Base-by-base conservation (phyloP, 2,329 filamentous ascomycete species). In the Stemphylium beticola region DNA sequence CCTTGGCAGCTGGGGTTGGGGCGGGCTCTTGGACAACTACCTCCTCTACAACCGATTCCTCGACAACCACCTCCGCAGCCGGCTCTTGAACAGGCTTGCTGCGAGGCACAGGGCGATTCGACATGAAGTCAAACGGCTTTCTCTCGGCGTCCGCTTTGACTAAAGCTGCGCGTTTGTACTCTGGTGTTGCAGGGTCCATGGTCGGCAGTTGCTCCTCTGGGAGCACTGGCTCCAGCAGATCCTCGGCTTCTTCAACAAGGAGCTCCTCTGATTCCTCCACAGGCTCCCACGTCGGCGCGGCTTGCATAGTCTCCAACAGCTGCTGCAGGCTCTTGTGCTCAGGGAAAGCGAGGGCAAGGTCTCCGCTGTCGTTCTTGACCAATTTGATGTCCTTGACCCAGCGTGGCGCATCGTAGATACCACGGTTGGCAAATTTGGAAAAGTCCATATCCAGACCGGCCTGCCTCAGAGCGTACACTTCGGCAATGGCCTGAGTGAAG, bases 401-500 rank as follows among this genome's bases (percentile, higher is more conserved):
- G 8, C 47, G 45, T 4, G 69, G 71, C 9, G 56, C 49, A 10
- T 63, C 58, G 45, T 71, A 69, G 17, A 69, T 55, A n/a, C 69
- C 71, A 24, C 64, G 64, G 39, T 71, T 68, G 37, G 67, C 55
- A 34, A 62, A 59, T 26, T 62, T 63, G 15, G 68, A 60, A 2
- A 73, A 41, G 41, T 71, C 66, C 45, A 73, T 46, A 22, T 66
- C 55, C 26, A 67, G 43, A 15, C 64, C 65, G 4, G 68, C 64
- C 34, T 74, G 57, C 47, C 67, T 66, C 22, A 85, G 70, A 3
- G 82, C 72, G 55, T 81, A 79, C 4, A 85, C 72, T 65, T 88
- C 85, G 4, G 87, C 80, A 10, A 83, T 74, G 4, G 85, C 81
- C 57, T 83, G 80, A 57, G 84, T 82, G 36, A 87, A 77, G 29